These are phyloP conservation scores for Trichopus zeylanicus DNA, from an alignment of 116 monocot genomes.

Conservation along the genomic window DNA sequence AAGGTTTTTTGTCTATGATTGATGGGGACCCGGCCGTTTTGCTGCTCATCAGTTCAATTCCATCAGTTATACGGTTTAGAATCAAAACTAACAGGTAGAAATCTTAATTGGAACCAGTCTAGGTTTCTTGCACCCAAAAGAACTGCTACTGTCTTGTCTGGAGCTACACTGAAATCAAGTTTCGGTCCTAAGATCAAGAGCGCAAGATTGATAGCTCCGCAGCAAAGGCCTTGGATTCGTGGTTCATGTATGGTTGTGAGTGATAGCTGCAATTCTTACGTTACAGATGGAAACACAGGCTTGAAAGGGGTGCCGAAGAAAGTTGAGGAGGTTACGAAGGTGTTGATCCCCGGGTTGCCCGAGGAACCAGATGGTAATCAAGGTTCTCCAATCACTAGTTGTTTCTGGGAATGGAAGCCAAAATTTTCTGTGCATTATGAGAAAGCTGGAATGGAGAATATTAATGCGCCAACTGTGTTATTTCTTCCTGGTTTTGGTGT, in stretches of 20 bases:
- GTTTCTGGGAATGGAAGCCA: conserved; percentile 89
- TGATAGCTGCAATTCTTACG: conserved; percentile 14
- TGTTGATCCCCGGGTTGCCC: conserved; percentile 50
- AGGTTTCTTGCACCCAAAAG: conserved; percentile 8
- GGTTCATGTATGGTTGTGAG: neutral
- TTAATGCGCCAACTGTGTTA: conserved; percentile 49
- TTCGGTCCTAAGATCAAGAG: conserved; percentile 12
- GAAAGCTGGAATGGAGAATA: conserved; percentile 60
- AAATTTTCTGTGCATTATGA: conserved; percentile 85
- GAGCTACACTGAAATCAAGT: neutral
- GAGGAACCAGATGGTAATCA: conserved; percentile 24
- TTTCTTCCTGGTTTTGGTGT: conserved; percentile 98
- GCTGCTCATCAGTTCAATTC: conserved; percentile 22
- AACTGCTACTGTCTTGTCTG: conserved; percentile 11
- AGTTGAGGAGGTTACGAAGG: conserved; percentile 27
- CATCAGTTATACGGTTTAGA: conserved; percentile 8
- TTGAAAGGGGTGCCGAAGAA: conserved; percentile 22
- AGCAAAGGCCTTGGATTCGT: conserved; percentile 9
- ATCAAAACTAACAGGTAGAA: conserved; percentile 14
- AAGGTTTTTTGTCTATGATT: neutral
- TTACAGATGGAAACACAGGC: conserved; percentile 29
- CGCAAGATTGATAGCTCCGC: conserved; percentile 13
- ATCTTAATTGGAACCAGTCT: conserved; percentile 8
- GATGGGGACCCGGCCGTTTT: conserved; percentile 45
- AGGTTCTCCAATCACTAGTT: conserved; percentile 46